Conservation (phyloP, 768 basidiomycete genomes). For the Kwoniella bestiolae region DNA sequence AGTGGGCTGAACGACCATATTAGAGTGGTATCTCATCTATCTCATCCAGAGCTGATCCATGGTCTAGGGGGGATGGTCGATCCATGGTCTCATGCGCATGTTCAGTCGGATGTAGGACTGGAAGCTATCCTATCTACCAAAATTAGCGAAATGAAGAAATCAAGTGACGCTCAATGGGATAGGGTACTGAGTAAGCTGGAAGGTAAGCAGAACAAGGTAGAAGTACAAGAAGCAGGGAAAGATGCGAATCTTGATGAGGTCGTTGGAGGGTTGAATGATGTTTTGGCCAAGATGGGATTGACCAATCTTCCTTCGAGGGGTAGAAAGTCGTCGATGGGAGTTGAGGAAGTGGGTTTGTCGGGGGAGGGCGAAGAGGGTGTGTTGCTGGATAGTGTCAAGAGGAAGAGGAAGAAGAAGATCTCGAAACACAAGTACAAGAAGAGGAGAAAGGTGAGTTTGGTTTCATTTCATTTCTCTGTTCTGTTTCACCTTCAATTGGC, state of each 20-base stretch:
- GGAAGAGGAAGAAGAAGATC: conserved; percentile 75
- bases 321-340: conserved; percentile 12
- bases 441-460: conserved; percentile 76
- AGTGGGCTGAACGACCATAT: conserved; percentile 25
- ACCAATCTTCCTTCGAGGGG: conserved; percentile 7
- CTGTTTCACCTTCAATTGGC: too few relatives aligned
- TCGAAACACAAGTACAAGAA: conserved; percentile 96
- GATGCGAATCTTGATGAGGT: conserved; percentile 29
- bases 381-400: conserved; percentile 58
- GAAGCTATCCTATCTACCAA: conserved; percentile 2
- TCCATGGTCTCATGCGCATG: background rate
- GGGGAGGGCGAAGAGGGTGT: conserved; percentile 60
- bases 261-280: conserved; percentile 24
- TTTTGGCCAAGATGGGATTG: conserved; percentile 22
- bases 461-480: background rate
- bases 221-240: conserved; percentile 54
- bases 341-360: conserved; percentile 6
- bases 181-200: conserved; percentile 65
- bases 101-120: background rate
- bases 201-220: conserved; percentile 53
- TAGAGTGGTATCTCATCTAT: conserved; percentile 19
- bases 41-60: conserved; percentile 26
- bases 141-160: conserved; percentile 15
- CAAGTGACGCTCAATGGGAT: conserved; percentile 69
- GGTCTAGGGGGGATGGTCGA: conserved; percentile 22